Conservation (phyloP, 148 eudicot genomes). For the Nyssa sinensis region DNA sequence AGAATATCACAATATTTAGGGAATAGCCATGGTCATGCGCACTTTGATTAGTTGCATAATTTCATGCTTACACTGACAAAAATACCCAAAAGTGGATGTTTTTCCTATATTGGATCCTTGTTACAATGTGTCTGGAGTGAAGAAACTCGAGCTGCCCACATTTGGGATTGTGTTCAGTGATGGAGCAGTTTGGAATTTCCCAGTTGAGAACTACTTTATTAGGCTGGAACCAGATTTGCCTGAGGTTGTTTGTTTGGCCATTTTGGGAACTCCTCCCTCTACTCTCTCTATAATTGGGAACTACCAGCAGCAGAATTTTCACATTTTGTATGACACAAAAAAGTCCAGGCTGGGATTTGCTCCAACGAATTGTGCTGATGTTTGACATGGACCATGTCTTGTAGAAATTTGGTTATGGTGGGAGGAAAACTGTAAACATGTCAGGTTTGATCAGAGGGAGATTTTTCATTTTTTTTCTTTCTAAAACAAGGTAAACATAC, state of each 20-base stretch:
- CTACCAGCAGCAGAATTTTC: conserved; percentile 95
- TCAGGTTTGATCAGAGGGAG: neutral
- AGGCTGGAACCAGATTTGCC: conserved; percentile 55
- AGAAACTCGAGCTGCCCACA: conserved; percentile 53
- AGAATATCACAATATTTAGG: too few relatives aligned
- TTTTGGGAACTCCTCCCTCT: conserved; percentile 56
- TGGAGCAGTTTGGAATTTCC: conserved; percentile 86
- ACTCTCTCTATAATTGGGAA: conserved; percentile 84
- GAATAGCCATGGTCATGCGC: too few relatives aligned
- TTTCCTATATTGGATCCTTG: conserved; percentile 73
- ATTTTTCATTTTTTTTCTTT: neutral
- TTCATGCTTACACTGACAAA: too few relatives aligned
- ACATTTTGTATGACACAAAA: conserved; percentile 77
- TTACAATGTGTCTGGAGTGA: conserved; percentile 74
- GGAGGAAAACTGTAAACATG: neutral
- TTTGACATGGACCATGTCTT: conserved; percentile 11
- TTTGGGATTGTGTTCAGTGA: conserved; percentile 69
- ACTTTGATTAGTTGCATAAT: too few relatives aligned
- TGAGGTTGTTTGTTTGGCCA: conserved; percentile 79
- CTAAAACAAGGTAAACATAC: neutral
- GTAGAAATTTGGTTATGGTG: neutral
- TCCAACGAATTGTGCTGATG: conserved; percentile 72
- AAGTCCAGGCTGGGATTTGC: conserved; percentile 86
- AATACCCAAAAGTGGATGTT: conserved; percentile 51
- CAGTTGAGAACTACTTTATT: conserved; percentile 77